These are phyloP conservation scores for Solanum hybrid DNA, from an alignment of 305 asterid species.

Conservation along the genomic window DNA sequence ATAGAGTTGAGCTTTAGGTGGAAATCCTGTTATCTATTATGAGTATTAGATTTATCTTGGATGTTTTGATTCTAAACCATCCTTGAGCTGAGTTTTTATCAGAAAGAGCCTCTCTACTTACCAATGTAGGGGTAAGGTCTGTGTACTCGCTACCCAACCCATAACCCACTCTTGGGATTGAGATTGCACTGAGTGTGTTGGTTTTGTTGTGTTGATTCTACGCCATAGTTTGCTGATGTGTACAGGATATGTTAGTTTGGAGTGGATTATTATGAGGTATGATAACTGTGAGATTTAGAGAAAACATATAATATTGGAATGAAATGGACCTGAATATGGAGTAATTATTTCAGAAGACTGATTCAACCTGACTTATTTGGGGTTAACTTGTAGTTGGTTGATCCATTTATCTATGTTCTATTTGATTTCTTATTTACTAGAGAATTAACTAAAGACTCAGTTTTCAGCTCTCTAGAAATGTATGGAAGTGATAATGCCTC, in stretches of 20 bases:
- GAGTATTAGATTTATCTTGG: not conserved
- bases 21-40: not conserved
- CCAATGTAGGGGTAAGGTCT: not conserved
- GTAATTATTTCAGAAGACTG: not conserved
- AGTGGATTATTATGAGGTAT: too few relatives aligned
- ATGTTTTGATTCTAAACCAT: not conserved
- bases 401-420: too few relatives aligned
- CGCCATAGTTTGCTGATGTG: not conserved
- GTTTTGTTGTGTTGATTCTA: not conserved
- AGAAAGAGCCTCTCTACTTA: not conserved
- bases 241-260: not conserved
- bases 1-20: not conserved
- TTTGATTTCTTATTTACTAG: not conserved
- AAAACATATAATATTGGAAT: not conserved
- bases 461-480: not conserved
- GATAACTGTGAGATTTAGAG: not conserved
- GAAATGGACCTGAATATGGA: not conserved
- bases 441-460: too few relatives aligned
- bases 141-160: accelerated
- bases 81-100: not conserved
- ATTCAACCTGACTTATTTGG: too few relatives aligned
- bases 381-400: not conserved
- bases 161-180: not conserved
- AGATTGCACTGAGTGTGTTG: not conserved
- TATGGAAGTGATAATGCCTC: not conserved